A percentile compares a stretch with the other conserved stretches of the same genome.
These are phyloP conservation scores for Colletotrichum scovillei DNA, from an alignment of 2,329 filamentous ascomycete genomes.

Conservation along the genomic window DNA sequence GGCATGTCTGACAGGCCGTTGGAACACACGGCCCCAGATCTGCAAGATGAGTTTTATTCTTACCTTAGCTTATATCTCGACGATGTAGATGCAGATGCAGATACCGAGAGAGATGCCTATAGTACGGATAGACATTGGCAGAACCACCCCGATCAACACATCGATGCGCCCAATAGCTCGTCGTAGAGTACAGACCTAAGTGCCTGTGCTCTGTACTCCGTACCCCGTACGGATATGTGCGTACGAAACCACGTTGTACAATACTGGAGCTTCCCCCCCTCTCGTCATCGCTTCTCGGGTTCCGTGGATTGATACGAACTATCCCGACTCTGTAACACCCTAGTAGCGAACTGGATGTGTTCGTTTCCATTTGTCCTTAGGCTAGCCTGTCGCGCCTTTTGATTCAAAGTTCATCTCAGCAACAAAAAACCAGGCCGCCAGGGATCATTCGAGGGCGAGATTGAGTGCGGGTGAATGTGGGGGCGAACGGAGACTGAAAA, in stretches of 20 bases:
- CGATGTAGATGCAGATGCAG: neutral
- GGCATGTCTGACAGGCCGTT: constrained; percentile 21
- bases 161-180: neutral
- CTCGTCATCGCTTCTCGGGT: constrained; percentile 19
- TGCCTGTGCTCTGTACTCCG: no score
- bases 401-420: constrained; percentile 31
- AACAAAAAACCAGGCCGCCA: constrained; percentile 9
- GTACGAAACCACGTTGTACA: neutral
- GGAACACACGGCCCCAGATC: constrained; percentile 26
- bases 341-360: constrained; percentile 31
- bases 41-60: neutral
- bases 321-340: constrained; percentile 31
- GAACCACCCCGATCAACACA: neutral
- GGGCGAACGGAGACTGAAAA: neutral
- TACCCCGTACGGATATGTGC: neutral
- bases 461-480: neutral
- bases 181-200: no score
- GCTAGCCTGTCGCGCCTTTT: constrained; percentile 24
- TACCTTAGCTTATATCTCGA: neutral
- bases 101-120: neutral
- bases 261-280: neutral
- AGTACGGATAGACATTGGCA: no score
- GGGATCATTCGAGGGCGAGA: neutral
- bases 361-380: constrained; percentile 27
- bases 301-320: constrained; percentile 25